Conservation (phyloP, 179 eudicot genomes). For the Silene noctiflora region DNA sequence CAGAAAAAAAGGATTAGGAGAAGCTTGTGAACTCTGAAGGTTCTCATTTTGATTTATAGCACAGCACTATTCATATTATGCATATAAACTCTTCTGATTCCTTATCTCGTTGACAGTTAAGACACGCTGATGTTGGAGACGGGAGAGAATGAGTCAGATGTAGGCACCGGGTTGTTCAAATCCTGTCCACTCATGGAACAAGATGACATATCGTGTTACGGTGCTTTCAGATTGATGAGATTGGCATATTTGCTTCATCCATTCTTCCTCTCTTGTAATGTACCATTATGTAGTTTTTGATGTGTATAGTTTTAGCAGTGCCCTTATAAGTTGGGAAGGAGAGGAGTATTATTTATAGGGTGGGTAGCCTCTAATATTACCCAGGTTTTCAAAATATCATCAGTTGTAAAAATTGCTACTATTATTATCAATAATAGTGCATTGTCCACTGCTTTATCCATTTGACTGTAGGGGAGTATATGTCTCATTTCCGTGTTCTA, state of each 20-base stretch:
- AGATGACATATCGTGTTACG: slow-evolving; percentile 18
- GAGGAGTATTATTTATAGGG: slow-evolving; percentile 20
- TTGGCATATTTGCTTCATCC: slow-evolving; percentile 12
- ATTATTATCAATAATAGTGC: slow-evolving; percentile 23
- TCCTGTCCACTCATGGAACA: slow-evolving; percentile 12
- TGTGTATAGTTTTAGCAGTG: slow-evolving; percentile 32
- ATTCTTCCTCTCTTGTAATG: slow-evolving; percentile 20
- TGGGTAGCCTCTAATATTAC: slow-evolving; percentile 31
- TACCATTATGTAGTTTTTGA: slow-evolving; percentile 25
- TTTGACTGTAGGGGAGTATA: too few species aligned
- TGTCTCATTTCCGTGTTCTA: too few species aligned
- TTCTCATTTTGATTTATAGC: not conserved
- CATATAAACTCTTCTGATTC: slow-evolving; percentile 23
- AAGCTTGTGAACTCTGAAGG: slow-evolving; percentile 18
- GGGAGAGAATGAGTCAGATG: slow-evolving; percentile 16
- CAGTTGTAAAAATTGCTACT: slow-evolving; percentile 24
- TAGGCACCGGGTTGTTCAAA: slow-evolving; percentile 15
- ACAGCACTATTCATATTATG: not conserved
- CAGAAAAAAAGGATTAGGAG: slow-evolving; percentile 21
- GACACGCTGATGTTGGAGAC: slow-evolving; percentile 4
- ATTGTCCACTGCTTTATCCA: not conserved
- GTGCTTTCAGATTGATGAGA: slow-evolving; percentile 9
- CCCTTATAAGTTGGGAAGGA: slow-evolving; percentile 18
- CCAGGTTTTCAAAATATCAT: slow-evolving; percentile 26
- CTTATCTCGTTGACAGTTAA: slow-evolving; percentile 30